A percentile compares a stretch with the other conserved stretches of the same genome.
phyloP scores from a whole-genome alignment of 2,329 filamentous ascomycete genomes.

The Blastomyces gilchristii region DNA sequence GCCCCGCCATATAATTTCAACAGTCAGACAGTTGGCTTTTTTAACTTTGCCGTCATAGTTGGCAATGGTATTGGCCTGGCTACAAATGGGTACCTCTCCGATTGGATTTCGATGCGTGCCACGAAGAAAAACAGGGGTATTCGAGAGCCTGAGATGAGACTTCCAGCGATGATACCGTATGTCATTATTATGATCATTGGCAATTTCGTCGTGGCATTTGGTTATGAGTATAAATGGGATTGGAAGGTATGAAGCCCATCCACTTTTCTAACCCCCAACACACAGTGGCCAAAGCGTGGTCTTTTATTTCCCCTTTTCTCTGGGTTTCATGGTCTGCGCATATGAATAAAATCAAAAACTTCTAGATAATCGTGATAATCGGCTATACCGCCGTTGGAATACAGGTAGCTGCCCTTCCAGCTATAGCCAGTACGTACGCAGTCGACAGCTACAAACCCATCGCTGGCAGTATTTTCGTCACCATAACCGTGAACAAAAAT shows the following conservation, averaged over 20 bases:
- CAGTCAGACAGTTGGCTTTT: slow-evolving; percentile 43
- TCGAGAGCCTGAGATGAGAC: slow-evolving; percentile 49
- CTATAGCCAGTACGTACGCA: slow-evolving; percentile 48
- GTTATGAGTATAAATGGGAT: slow-evolving; percentile 44
- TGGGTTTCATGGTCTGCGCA: neutral
- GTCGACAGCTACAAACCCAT: slow-evolving; percentile 57
- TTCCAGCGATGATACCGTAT: slow-evolving; percentile 49
- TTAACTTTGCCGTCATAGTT: slow-evolving; percentile 48
- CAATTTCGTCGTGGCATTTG: slow-evolving; percentile 47
- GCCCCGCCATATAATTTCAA: slow-evolving; percentile 47
- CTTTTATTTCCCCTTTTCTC: neutral
- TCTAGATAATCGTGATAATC: slow-evolving; percentile 43
- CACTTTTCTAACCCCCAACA: neutral
- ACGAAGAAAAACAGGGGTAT: slow-evolving; percentile 46
- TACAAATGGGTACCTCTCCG: slow-evolving; percentile 46
- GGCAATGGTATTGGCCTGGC: slow-evolving; percentile 46
- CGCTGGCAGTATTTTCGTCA: slow-evolving; percentile 49
- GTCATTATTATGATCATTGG: slow-evolving; percentile 48
- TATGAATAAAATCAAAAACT: neutral
- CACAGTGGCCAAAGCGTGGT: neutral
- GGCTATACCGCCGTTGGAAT: slow-evolving; percentile 48
- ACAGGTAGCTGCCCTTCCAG: slow-evolving; percentile 50
- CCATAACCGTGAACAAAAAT: slow-evolving; percentile 55
- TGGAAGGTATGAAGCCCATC: slow-evolving; percentile 37
- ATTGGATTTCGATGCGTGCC: slow-evolving; percentile 47